Evolutionary conservation across 768 basidiomycete genomes (phyloP).

Genomic region (Leccinum disarticulatum): DNA sequence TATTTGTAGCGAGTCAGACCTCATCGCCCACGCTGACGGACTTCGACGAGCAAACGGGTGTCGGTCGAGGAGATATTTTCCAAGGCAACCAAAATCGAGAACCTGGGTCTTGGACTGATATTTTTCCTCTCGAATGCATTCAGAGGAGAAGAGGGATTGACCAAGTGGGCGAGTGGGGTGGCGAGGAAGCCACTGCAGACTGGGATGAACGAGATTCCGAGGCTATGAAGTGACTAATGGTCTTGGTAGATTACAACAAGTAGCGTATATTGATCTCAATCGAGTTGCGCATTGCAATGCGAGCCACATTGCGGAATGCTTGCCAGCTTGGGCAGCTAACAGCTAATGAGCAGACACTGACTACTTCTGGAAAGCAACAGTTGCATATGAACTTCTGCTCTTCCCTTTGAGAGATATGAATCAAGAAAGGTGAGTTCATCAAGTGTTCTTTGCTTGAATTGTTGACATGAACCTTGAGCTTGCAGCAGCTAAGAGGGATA

Average conservation of each 20-base stretch:
- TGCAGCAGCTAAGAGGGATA: too few relatives aligned
- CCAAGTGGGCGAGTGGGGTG: constrained; percentile 66
- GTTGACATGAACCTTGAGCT: too few relatives aligned
- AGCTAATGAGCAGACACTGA: constrained; percentile 1
- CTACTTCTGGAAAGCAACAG: constrained; percentile 65
- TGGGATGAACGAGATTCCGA: constrained; percentile 55
- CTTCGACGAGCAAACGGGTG: constrained; percentile 50
- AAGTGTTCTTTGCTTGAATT: too few relatives aligned
- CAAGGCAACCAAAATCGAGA: constrained; percentile 64
- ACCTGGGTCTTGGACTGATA: constrained; percentile 71
- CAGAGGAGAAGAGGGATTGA: constrained; percentile 44
- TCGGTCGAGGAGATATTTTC: constrained; percentile 77
- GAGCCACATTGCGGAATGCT: neutral
- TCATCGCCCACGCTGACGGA: constrained; percentile 59
- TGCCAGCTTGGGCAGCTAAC: neutral
- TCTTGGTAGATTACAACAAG: neutral
- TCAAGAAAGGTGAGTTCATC: too few relatives aligned
- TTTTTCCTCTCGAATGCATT: constrained; percentile 60
- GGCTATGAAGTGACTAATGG: constrained; percentile 10
- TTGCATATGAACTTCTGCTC: constrained; percentile 67
- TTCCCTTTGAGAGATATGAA: constrained; percentile 65
- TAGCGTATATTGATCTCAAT: neutral
- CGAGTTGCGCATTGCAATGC: too few relatives aligned
- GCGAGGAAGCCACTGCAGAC: constrained; percentile 69
- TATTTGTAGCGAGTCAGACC: constrained; percentile 76